Percentiles rank a stretch among this genome's conserved stretches.
phyloP scores from a whole-genome alignment of 306 rosid species.

The Mimosa pudica region DNA sequence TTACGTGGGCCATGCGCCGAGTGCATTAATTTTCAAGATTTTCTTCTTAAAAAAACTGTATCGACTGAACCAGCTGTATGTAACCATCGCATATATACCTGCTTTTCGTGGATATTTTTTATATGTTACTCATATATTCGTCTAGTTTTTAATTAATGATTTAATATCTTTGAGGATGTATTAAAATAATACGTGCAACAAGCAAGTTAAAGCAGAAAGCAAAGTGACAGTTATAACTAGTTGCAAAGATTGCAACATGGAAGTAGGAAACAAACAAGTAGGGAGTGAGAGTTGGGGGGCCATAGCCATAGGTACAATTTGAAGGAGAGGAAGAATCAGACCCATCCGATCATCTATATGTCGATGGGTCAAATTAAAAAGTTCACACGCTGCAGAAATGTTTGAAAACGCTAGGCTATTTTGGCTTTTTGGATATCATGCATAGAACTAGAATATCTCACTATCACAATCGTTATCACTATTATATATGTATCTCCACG shows the following conservation, averaged over 20 bases:
- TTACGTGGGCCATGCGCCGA: background rate
- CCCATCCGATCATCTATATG: background rate
- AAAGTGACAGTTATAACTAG: constrained; percentile 2
- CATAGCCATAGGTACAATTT: background rate
- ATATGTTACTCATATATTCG: background rate
- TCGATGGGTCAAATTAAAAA: constrained; percentile 8
- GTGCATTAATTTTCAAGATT: background rate
- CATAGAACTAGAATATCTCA: background rate
- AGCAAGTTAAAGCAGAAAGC: background rate
- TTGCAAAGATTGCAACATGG: background rate
- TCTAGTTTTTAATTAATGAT: background rate
- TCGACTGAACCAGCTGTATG: background rate
- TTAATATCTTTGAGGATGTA: background rate
- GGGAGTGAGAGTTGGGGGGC: background rate
- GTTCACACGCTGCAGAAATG: constrained; percentile 14
- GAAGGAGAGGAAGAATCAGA: constrained; percentile 16
- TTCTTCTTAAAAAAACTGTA: too few species aligned
- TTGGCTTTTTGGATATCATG: background rate
- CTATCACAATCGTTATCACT: background rate
- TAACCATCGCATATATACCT: background rate
- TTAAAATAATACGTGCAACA: background rate
- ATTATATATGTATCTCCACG: background rate
- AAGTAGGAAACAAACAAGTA: background rate
- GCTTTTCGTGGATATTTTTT: background rate
- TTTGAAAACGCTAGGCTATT: background rate